Evolutionary conservation across 768 basidiomycete species (phyloP).

Genomic region (Leccinellum rugosiceps): DNA sequence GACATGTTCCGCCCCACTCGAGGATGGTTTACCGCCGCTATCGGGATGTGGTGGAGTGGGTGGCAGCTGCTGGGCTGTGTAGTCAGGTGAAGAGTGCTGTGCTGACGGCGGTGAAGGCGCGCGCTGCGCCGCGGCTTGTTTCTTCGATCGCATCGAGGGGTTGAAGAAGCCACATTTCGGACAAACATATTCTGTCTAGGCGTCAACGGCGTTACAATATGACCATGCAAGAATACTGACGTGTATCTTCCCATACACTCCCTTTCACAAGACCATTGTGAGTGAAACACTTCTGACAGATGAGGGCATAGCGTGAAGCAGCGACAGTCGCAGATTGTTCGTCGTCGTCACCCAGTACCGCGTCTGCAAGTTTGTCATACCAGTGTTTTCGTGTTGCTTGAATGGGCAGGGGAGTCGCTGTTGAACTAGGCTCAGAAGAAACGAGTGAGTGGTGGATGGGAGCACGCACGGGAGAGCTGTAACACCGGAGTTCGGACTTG

Average conservation of each 20-base stretch:
- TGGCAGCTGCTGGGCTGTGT: conserved; percentile 3
- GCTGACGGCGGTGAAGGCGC: conserved; percentile 27
- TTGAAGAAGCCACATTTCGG: conserved; percentile 88
- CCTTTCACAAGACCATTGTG: conserved; percentile 90
- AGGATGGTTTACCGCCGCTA: not conserved
- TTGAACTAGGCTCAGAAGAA: conserved; percentile 8
- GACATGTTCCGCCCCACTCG: not conserved
- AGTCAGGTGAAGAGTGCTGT: conserved; percentile 9
- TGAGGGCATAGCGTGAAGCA: conserved; percentile 70
- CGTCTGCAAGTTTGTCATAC: conserved; percentile 88
- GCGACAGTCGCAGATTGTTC: conserved; percentile 34
- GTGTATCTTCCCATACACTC: conserved; percentile 74
- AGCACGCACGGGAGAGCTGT: conserved; percentile 40
- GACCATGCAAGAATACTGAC: conserved; percentile 45
- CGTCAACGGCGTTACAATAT: not conserved
- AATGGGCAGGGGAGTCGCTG: conserved; percentile 40
- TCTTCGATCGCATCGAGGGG: conserved; percentile 38
- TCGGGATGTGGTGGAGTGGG: not conserved
- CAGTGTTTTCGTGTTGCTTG: conserved; percentile 65
- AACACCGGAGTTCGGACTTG: conserved; percentile 26
- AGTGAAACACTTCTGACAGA: conserved; percentile 82
- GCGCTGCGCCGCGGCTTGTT: conserved; percentile 17
- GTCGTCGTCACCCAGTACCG: conserved; percentile 79
- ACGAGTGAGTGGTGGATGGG: not conserved
- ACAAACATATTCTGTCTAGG: conserved; percentile 70